Evolutionary conservation across 176 grass and related monocot species (phyloP), one percentile per base, ranked within the genome.

Genomic region (Thalia dealbata): DNA sequence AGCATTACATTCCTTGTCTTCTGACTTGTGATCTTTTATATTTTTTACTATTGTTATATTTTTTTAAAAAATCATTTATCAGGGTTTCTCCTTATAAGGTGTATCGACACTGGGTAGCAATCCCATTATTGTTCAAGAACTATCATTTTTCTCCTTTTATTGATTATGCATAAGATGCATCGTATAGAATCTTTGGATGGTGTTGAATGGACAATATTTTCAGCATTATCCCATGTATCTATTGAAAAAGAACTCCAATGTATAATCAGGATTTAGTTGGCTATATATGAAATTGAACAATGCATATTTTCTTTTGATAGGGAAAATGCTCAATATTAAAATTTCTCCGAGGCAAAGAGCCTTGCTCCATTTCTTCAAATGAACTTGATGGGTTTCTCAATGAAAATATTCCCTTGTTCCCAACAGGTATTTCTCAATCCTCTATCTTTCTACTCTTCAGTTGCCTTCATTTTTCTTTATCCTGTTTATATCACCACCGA

Each of bases 281-380:
- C 54, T 21, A 42, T 35, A 11, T 61, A n/a, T n/a, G n/a, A n/a
- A n/a, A n/a, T n/a, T n/a, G n/a, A n/a, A n/a, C n/a, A n/a, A n/a
- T n/a, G n/a, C n/a, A n/a, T 81, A 45, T 46, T 46, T 38, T 29
- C 15, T 21, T 78, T 61, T 82, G 46, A 75, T 35, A 92, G 89
- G 92, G 86, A 70, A 92, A 87, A 68, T 79, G 67, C 64, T 92
- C 93, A 28, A 97, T 97, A 73, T 61, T 97, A 66, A 90, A 76
- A 78, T 97, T 85, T 78, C 70, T 97, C 46, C 82, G 80, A 77
- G 71, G 73, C 15, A 81, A 63, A 73, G 77, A 61, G 75, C 70
- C 67, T 52, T 73, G 45, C 14, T 25, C 77, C 77, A 66, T 30
- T 72, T 64, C 83, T 52, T 23, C 30, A 14, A 51, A 74, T 72